Evolutionary conservation across 768 basidiomycete species (phyloP).

Genomic region (Tylopilus felleus): DNA sequence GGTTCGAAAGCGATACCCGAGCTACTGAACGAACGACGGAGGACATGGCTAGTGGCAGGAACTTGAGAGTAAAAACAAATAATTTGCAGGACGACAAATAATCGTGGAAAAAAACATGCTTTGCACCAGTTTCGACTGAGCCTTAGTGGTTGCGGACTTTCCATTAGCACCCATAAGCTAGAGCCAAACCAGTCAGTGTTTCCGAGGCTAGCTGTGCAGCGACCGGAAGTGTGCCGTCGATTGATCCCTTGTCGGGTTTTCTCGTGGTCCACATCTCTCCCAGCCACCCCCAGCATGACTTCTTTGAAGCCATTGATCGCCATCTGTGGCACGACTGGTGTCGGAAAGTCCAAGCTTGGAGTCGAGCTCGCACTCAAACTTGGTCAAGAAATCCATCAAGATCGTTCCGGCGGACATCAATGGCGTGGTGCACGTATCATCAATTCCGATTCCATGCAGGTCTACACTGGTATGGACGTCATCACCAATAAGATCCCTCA

Average conservation of each 20-base stretch:
- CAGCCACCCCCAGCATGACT: slow-evolving; percentile 17
- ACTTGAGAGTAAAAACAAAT: neutral
- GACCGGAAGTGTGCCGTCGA: neutral
- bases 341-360: slow-evolving; percentile 91
- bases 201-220: neutral
- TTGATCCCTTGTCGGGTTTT: neutral
- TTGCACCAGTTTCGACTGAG: too few species aligned
- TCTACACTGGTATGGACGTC: slow-evolving; percentile 86
- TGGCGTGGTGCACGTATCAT: slow-evolving; percentile 74
- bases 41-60: slow-evolving; percentile 29
- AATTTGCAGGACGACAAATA: neutral
- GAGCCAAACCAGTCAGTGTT: neutral
- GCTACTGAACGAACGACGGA: slow-evolving; percentile 31
- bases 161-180: too few species aligned
- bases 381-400: slow-evolving; percentile 28
- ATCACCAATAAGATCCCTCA: slow-evolving; percentile 91
- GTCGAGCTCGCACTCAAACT: slow-evolving; percentile 78
- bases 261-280: neutral
- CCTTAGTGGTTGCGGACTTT: too few species aligned
- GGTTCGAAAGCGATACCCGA: slow-evolving; percentile 64
- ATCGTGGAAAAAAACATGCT: neutral
- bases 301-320: slow-evolving; percentile 66
- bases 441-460: slow-evolving; percentile 98
- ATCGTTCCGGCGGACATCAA: slow-evolving; percentile 22
- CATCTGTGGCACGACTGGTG: slow-evolving; percentile 92